These are phyloP conservation scores for Thalassiosira livingstoniorum DNA, from an alignment of 352 stramenopile genomes.

Conservation along the genomic window DNA sequence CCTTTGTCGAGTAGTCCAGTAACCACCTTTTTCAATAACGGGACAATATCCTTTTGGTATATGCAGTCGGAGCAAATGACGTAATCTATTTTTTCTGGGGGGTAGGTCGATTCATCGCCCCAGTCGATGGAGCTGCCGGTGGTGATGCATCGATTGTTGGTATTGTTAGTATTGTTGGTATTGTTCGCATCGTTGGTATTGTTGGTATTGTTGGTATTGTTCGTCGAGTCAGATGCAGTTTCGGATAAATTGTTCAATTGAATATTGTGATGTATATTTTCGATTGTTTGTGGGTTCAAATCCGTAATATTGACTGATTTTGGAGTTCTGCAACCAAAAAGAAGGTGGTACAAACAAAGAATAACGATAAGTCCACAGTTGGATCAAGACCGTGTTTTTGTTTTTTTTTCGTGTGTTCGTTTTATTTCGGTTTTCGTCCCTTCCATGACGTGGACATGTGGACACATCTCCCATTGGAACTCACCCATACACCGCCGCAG, in stretches of 20 bases:
- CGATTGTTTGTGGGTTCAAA: constrained; percentile 82
- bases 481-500: constrained; percentile 33
- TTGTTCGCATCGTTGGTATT: no score
- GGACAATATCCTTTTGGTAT: constrained; percentile 85
- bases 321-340: constrained; percentile 37
- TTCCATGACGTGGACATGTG: no score
- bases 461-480: no score
- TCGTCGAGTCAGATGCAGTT: no score
- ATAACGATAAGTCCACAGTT: no score
- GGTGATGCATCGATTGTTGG: constrained; percentile 8
- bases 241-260: constrained; percentile 81
- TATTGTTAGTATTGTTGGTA: no score
- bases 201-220: no score
- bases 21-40: constrained; percentile 80
- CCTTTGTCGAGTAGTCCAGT: constrained; percentile 62
- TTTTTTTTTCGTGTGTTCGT: no score
- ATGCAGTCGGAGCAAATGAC: constrained; percentile 88
- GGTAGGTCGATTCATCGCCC: constrained; percentile 76
- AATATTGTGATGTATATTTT: constrained; percentile 87
- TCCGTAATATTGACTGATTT: constrained; percentile 84
- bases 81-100: constrained; percentile 75
- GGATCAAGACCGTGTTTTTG: no score
- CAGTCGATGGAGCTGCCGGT: constrained; percentile 75
- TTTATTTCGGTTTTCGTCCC: no score
- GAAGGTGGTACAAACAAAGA: no score